Base-by-base conservation (phyloP, 2,329 filamentous ascomycete species). In the Talaromyces sp. region DNA sequence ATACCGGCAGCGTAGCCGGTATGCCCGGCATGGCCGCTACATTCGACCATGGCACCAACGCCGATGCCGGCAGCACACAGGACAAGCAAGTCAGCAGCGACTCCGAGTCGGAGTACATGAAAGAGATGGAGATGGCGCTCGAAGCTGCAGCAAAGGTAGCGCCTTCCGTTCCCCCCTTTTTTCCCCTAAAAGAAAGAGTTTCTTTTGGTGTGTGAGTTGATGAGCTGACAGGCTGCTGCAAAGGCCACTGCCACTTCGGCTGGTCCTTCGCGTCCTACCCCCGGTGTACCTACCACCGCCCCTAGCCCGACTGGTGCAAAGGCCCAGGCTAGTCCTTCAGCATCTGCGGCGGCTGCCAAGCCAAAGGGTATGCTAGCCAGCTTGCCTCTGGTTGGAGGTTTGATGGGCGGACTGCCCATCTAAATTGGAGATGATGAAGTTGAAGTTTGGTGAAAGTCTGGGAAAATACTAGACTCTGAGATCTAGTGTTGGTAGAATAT, bases 201-300 rank as follows among this genome's bases (percentile, higher is more conserved):
- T 31, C 27, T 31, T 31, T 6, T 49, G 11, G n/a, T 41, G 19
- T 43, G 11, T 19, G 13, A 33, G 39, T 66, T 61, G 47, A 61
- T 43, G 35, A 47, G 60, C 64, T 66, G 54, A 66, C 52, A 66
- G 60, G 52, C 59, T 62, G 59, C 60, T 57, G 60, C 52, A 49
- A 66, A 66, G 64, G 60, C 64, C 10, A 62, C 64, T 47, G 8
- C 64, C 22, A 62, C 60, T 43, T 50, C 52, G 25, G 64, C 64
- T 27, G 64, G 64, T 35, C 49, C 60, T 25, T 41, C 56, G 4
- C 64, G 60, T 15, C 59, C 59, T 35, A 66, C 64, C 3, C 59
- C 64, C 25, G 43, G 64, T n/a, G 64, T 66, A 9, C 50, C 61
- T 17, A 52, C 59, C 17, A 47, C 63, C 6, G 54, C 52, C 33